phyloP scores from a whole-genome alignment of 2,329 filamentous ascomycete genomes.

The Coleophoma cylindrospora region DNA sequence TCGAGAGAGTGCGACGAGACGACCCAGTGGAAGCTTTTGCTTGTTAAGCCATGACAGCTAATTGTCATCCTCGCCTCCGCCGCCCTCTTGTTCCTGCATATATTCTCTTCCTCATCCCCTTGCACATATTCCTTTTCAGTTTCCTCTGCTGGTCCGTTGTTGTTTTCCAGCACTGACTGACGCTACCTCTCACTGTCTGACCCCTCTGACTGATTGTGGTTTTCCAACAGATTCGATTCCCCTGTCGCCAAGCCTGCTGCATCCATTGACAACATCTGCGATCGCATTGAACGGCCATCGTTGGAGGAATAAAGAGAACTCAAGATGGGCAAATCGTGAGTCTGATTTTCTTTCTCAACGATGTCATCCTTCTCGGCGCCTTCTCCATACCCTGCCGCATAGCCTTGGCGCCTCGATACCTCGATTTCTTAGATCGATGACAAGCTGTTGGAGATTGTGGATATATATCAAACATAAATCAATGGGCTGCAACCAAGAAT shows the following conservation, averaged over 20 bases:
- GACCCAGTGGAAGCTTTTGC: no score
- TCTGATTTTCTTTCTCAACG: slow-evolving; percentile 15
- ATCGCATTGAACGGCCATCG: slow-evolving; percentile 3
- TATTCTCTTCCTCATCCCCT: no score
- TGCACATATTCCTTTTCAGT: no score
- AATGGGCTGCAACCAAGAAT: no score
- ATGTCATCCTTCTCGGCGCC: slow-evolving; percentile 1
- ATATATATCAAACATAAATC: no score
- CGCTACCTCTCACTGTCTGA: background rate
- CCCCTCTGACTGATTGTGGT: background rate
- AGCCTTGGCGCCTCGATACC: background rate
- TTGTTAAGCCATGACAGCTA: background rate
- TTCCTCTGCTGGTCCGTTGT: background rate
- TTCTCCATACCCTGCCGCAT: background rate
- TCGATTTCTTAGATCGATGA: background rate
- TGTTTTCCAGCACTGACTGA: background rate
- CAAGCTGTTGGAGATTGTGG: background rate
- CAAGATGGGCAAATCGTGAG: slow-evolving; percentile 52
- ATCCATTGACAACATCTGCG: background rate
- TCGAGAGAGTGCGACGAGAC: background rate
- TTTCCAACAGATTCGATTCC: background rate
- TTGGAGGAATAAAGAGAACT: slow-evolving; percentile 3
- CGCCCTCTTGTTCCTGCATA: background rate
- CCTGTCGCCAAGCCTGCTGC: background rate
- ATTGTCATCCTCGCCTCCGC: background rate